Percentiles rank a stretch among this genome's conserved stretches.
phyloP scores from a whole-genome alignment of 371 early-diverging fungal genomes.

The Quaeritorhiza haematococci region DNA sequence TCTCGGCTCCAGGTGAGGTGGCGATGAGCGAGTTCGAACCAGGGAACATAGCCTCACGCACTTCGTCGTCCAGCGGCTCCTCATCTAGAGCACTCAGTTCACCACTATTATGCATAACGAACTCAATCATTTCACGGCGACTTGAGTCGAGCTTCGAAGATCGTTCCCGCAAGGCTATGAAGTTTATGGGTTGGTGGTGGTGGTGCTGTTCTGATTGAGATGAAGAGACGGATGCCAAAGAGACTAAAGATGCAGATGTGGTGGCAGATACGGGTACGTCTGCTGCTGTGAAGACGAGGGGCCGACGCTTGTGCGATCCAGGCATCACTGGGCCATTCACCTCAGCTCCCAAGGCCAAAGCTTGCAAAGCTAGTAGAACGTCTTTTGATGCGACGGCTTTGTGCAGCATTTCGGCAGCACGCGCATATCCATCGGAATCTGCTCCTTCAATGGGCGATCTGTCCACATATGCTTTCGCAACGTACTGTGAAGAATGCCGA shows the following conservation, averaged over 20 bases:
- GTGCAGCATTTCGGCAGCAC: neutral
- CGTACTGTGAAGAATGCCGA: no score
- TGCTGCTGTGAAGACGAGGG: slow-evolving; percentile 1
- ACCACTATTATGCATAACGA: slow-evolving; percentile 11
- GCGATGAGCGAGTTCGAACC: no score
- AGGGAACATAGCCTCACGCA: no score
- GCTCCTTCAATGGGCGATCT: neutral
- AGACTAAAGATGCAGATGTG: no score
- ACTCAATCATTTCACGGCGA: slow-evolving; percentile 6
- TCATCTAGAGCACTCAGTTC: slow-evolving; percentile 6
- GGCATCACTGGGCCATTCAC: no score
- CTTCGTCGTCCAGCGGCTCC: neutral
- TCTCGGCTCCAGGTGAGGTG: no score
- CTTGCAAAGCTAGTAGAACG: neutral
- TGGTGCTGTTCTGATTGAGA: no score
- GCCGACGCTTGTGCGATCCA: neutral
- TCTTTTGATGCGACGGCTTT: neutral
- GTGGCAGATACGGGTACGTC: no score
- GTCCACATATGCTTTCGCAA: no score
- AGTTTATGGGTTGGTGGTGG: no score
- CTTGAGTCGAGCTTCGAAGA: neutral
- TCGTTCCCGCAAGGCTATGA: slow-evolving; percentile 7
- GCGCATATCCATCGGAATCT: neutral
- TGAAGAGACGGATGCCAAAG: no score
- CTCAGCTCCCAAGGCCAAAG: slow-evolving; percentile 7